phyloP scores from a whole-genome alignment of 805 yeast species.

The Maudiozyma serrabonitensis region DNA sequence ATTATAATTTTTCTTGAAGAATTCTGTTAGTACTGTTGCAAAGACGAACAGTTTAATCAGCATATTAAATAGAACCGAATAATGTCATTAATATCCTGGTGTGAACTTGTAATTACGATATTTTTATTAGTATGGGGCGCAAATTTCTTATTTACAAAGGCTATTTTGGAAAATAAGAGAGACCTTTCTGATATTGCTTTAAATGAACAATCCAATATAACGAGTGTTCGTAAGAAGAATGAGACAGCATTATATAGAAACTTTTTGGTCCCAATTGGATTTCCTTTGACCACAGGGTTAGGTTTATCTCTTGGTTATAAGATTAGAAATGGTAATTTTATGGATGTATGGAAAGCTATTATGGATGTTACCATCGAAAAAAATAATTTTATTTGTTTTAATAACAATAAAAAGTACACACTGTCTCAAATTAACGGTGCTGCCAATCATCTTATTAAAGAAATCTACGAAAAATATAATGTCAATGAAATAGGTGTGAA shows the following conservation, averaged over 20 bases:
- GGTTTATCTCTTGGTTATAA: conserved; percentile 55
- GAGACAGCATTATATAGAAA: conserved; percentile 76
- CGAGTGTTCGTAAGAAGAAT: conserved; percentile 49
- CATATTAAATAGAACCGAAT: not conserved
- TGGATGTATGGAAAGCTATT: conserved; percentile 62
- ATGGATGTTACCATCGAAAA: conserved; percentile 20
- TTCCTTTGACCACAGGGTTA: conserved; percentile 59
- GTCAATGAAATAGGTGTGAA: conserved; percentile 23
- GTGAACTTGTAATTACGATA: conserved; percentile 8
- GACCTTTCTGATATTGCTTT: conserved; percentile 54
- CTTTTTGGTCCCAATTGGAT: conserved; percentile 61
- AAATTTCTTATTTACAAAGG: conserved; percentile 10
- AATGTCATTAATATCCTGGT: conserved; percentile 1
- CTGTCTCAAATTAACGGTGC: conserved; percentile 18
- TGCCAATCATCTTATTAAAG: conserved; percentile 11
- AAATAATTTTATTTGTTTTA: conserved; percentile 14
- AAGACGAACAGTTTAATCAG: not conserved
- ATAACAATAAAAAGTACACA: conserved; percentile 10
- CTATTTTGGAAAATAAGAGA: conserved; percentile 27
- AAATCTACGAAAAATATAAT: conserved; percentile 5
- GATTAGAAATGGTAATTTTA: conserved; percentile 63
- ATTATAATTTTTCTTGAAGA: too few relatives aligned
- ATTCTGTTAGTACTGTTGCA: too few relatives aligned
- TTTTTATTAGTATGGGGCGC: conserved; percentile 7
- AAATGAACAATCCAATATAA: conserved; percentile 53